Evolutionary conservation across 129 eudicot genomes (phyloP), one percentile per base, ranked within the genome.

Genomic region (Logfia minima): DNA sequence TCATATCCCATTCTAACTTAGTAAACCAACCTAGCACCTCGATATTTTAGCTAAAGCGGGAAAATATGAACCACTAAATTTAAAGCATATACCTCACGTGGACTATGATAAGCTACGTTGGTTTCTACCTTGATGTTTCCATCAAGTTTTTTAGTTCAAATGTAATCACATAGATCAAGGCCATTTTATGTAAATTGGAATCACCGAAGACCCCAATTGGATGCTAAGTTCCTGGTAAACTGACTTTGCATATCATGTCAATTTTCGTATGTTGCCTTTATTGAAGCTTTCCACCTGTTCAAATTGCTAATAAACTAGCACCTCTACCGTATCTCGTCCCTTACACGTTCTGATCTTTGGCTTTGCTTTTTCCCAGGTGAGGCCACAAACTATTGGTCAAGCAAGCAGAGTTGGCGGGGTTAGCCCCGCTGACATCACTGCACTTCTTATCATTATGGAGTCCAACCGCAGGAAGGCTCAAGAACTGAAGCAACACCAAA

Each of bases 371-470:
- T 58, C 62, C 35, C 88, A 94, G 96, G 97, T 89, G 56, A 89
- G 92, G 78, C 99, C 99, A 34, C 92, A 89, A 76, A 95, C 94
- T 3, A 86, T 95, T 21, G 99, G 99, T 63, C 99, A 95, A 80
- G 99, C 99, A 23, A 89, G 96, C 79, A 85, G 99, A 83, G 97
- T 91, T 23, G 99, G 97, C 32, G 97, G 99, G 75, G 96, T 95
- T 63, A 95, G 86, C 87, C 99, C 97, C 26, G 97, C 97, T 72
- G 97, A 94, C 84, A 88, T 94, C 68, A 94, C 99, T 23, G 90
- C 99, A 31, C 92, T 94, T 29, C 90, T 94, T 48, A 94, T 91
- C 53, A 81, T 91, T 78, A 79, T 91, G 59, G 99, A 94, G 74
- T 82, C 97, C 24, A 84, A 91, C 74, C 58, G 89, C 32, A 87